Evolutionary conservation across 345 rosid species (phyloP), one percentile per base, ranked within the genome.

Genomic region (Moringa oleifera): DNA sequence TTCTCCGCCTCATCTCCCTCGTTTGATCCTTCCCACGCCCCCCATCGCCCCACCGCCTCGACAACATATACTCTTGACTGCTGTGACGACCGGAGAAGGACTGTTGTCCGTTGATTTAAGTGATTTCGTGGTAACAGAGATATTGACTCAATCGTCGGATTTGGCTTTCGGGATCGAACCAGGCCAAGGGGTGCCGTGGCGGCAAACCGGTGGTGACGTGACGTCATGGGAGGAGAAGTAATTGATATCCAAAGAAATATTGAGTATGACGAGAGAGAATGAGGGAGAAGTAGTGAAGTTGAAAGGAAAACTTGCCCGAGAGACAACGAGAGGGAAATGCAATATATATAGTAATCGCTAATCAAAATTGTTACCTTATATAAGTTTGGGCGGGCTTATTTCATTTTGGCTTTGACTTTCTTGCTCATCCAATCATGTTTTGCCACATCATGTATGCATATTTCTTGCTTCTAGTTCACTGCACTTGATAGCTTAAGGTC

Each of bases 121-220:
- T 37, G 69, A 62, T 25, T 65, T 67, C 66, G 70, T 23, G 69
- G 69, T 61, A 71, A 59, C 60, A 63, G 64, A 7, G 70, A 63
- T 61, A 73, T 22, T 66, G n/a, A n/a, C n/a, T 73, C 69, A 55
- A 56, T 61, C 49, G 71, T 41, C 25, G 67, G 74, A 1, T 20
- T 71, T 16, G 61, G 52, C 46, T 68, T 69, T 33, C 56, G 80
- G 36, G 65, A 63, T 25, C 69, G 61, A 56, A 70, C 56, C 52
- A 69, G 59, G 24, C 68, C 31, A 58, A 59, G n/a, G 25, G 75
- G 53, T 17, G 55, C 21, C 31, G 73, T 51, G 20, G 58, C 61
- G 23, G 72, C 79, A 77, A 68, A 64, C 67, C 81, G 83, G 74
- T 76, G 64, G 80, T 72, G 69, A 72, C 71, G 76, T 47, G 85